Evolutionary conservation across 768 basidiomycete genomes (phyloP).

Genomic region (Megacollybia marginata): DNA sequence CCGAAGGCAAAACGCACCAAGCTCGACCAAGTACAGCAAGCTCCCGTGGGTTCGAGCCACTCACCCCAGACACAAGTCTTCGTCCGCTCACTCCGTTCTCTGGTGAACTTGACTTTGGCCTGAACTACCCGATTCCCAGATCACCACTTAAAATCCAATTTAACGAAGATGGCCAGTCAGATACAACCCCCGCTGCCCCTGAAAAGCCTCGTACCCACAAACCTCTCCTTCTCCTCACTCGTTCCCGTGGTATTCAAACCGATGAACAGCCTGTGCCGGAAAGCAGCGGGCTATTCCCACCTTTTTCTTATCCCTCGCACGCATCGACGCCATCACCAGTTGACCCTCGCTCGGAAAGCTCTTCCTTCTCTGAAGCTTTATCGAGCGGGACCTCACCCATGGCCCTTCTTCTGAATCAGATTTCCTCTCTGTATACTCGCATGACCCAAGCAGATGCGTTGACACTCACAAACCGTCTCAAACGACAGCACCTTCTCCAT

Average conservation of each 20-base stretch:
- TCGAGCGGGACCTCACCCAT: slow-evolving; percentile 43
- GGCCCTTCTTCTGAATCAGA: slow-evolving; percentile 53
- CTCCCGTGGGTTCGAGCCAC: background rate
- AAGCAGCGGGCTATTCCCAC: slow-evolving; percentile 13
- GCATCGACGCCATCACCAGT: slow-evolving; percentile 36
- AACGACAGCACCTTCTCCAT: slow-evolving; percentile 73
- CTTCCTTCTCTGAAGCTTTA: slow-evolving; percentile 44
- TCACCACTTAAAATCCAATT: slow-evolving; percentile 29
- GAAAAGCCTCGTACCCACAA: slow-evolving; percentile 33
- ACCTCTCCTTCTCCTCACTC: slow-evolving; percentile 46
- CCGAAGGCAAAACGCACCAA: too few species aligned
- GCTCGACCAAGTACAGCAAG: too few species aligned
- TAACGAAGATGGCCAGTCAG: slow-evolving; percentile 37
- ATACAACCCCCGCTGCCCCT: slow-evolving; percentile 17
- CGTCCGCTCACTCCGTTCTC: slow-evolving; percentile 25
- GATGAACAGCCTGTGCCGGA: slow-evolving; percentile 28
- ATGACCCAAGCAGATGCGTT: slow-evolving; percentile 74
- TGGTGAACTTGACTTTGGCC: slow-evolving; percentile 17
- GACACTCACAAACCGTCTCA: slow-evolving; percentile 83
- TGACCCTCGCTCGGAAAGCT: slow-evolving; percentile 69
- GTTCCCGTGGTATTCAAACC: slow-evolving; percentile 65
- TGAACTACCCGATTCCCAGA: slow-evolving; percentile 8
- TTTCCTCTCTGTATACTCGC: slow-evolving; percentile 45
- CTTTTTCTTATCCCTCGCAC: slow-evolving; percentile 28
- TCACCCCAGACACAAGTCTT: slow-evolving; percentile 31